Evolutionary conservation across 2,329 filamentous ascomycete species (phyloP), one percentile per base, ranked within the genome.

Genomic region (Fusarium temperatum): DNA sequence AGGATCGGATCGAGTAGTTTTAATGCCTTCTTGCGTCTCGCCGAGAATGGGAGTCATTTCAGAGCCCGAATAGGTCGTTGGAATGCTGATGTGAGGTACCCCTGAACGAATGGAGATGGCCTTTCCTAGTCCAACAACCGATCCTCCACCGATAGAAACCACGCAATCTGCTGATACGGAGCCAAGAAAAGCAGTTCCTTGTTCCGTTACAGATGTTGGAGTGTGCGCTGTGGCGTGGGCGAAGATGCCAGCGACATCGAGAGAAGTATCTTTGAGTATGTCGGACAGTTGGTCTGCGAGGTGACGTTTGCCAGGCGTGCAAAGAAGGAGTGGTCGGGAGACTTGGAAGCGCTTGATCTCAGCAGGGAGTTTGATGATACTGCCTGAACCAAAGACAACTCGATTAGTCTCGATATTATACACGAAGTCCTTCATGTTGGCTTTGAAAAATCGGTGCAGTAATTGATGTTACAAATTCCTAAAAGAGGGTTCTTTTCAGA

Each of bases 391-490:
- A n/a, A 39, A 55, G 2, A 41, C 3, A 0, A 55, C 20, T 30
- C 51, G 51, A 4, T 39, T 54, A 0, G 51, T 17, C 8, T 28
- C 10, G 14, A 39, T 8, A 1, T 28, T 5, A 0, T 28, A 39
- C 14, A 7, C 51, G 3, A 54, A 54, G 11, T 38, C 35, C 10
- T 54, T 38, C 51, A 53, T 53, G 12, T 51, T 36, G 48, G 5
- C 12, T 5, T 7, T 24, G 10, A 22, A 1, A 18, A 17, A 15
- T 10, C 3, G 9, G 3, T n/a, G 20, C 4, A 7, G 14, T 5
- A 4, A 22, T 30, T 20, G 0, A 4, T 20, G 7, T 3, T 6
- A 14, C 8, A 14, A 9, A 15, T 4, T 10, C 0, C 18, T 26
- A 0, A 28, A 8, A 20, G 3, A 15, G 2, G 7, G 14, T 8